Evolutionary conservation across 2,329 filamentous ascomycete species (phyloP), one percentile per base, ranked within the genome.

Genomic region (Trichoderma afroharzianum): DNA sequence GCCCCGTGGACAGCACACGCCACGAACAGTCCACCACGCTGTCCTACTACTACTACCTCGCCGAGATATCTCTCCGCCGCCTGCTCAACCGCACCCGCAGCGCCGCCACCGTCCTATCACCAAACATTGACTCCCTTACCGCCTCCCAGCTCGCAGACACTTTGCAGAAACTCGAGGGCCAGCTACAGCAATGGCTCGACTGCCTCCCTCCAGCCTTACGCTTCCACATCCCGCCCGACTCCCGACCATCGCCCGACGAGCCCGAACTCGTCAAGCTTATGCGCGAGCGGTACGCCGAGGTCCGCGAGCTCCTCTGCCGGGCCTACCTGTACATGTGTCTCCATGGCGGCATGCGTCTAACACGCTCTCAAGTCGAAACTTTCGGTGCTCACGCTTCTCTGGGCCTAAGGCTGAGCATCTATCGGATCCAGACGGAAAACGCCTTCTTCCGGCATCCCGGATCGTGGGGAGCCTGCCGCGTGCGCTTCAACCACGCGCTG

Each of bases 271-370:
- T 66, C 4, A 66, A 66, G 15, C 26, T 66, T 2, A 66, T 66
- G 63, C 63, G 63, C 6, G 63, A 66, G 15, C 47, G 63, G 15
- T 66, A 66, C 24, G 63, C 63, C 21, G 63, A 66, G 11, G 63
- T 66, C 9, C 47, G 63, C 21, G 63, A 66, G 24, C 63, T 66
- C 1, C 47, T 66, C 14, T 66, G 63, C 30, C 63, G 63, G 12
- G 63, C 63, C 6, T 66, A 66, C 47, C 18, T 66, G 63, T 66
- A 66, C 30, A 66, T 66, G 63, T 66, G 63, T 14, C 63, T 66
- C 6, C 63, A 66, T 21, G 63, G 63, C 30, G 63, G 63, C n/a
- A 66, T 66, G 63, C 63, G 63, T 3, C 21, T 66, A 1, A 66
- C 63, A 2, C 63, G 63, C 32, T 66, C 63, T 1, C 63, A 66